phyloP scores from a whole-genome alignment of 306 rosid species.

The Quercus parvula region DNA sequence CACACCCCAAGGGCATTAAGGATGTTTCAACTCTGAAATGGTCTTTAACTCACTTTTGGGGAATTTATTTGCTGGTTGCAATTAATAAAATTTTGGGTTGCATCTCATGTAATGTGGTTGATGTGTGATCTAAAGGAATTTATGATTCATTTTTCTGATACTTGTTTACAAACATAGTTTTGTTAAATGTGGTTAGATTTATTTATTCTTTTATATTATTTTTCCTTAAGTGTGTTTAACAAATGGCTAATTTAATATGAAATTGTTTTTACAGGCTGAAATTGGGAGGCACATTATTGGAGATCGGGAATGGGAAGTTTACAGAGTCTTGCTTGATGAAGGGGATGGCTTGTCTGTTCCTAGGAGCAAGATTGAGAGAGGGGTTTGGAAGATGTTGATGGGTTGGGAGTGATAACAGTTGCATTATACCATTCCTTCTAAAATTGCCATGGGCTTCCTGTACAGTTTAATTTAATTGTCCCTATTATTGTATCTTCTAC shows the following conservation, averaged over 20 bases:
- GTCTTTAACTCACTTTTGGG: neutral
- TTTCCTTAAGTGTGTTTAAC: slow-evolving; percentile 1
- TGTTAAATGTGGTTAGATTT: too few relatives aligned
- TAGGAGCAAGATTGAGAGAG: slow-evolving; percentile 59
- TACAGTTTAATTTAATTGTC: slow-evolving; percentile 35
- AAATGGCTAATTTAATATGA: neutral
- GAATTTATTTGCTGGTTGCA: neutral
- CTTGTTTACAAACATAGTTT: neutral
- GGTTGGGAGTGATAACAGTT: slow-evolving; percentile 67
- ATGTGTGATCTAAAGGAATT: neutral
- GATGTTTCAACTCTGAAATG: neutral
- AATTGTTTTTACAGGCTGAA: slow-evolving; percentile 59
- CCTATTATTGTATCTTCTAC: slow-evolving; percentile 17
- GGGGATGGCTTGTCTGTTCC: slow-evolving; percentile 55
- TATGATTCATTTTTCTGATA: neutral
- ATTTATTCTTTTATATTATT: neutral
- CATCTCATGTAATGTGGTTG: too few relatives aligned
- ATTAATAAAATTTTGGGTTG: neutral
- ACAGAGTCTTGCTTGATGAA: slow-evolving; percentile 87
- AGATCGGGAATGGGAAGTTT: slow-evolving; percentile 92
- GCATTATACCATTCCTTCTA: slow-evolving; percentile 14
- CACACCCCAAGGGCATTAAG: neutral
- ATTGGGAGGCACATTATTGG: slow-evolving; percentile 67
- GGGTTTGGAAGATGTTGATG: slow-evolving; percentile 92
- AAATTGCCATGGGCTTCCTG: slow-evolving; percentile 18